Conservation (phyloP, 768 basidiomycete species). For the Arthromyces matolae region DNA sequence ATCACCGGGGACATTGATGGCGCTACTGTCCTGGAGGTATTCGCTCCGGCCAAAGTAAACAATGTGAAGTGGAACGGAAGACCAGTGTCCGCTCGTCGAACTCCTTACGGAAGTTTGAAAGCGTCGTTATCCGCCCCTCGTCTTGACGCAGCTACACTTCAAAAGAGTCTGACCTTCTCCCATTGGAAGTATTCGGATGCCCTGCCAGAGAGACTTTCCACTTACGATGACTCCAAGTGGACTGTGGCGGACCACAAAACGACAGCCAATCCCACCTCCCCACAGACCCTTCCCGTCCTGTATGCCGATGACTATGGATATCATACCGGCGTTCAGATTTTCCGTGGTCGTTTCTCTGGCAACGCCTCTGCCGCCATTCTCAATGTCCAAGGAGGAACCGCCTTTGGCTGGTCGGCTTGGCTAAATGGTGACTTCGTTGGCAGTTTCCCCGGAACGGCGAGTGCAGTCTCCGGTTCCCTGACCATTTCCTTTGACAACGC, state of each 20-base stretch:
- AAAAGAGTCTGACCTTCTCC: background rate
- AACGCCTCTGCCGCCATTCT: slow-evolving; percentile 2
- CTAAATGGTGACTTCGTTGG: slow-evolving; percentile 8
- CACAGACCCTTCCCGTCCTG: slow-evolving; percentile 5
- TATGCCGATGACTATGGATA: slow-evolving; percentile 9
- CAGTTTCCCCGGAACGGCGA: slow-evolving; percentile 2
- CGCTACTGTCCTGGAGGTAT: slow-evolving; percentile 1
- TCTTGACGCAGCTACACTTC: background rate
- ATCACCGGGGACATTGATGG: slow-evolving; percentile 6
- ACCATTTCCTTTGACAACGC: slow-evolving; percentile 7
- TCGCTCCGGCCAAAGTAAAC: slow-evolving; percentile 1
- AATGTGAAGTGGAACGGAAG: slow-evolving; percentile 7
- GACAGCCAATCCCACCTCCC: slow-evolving; percentile 6
- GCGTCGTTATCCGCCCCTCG: background rate
- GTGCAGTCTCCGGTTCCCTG: background rate
- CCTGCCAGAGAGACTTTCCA: slow-evolving; percentile 1
- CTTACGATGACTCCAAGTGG: slow-evolving; percentile 10
- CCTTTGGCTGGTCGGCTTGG: slow-evolving; percentile 12
- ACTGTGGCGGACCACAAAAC: slow-evolving; percentile 7
- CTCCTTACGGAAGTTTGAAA: slow-evolving; percentile 7
- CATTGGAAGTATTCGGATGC: slow-evolving; percentile 9
- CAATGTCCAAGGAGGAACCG: slow-evolving; percentile 7
- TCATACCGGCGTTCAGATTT: slow-evolving; percentile 9
- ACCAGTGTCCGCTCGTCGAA: background rate
- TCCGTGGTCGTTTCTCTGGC: slow-evolving; percentile 9